Evolutionary conservation across 371 early-diverging fungal species (phyloP), one percentile per base, ranked within the genome.

Genomic region (Haplosporangium sp.): DNA sequence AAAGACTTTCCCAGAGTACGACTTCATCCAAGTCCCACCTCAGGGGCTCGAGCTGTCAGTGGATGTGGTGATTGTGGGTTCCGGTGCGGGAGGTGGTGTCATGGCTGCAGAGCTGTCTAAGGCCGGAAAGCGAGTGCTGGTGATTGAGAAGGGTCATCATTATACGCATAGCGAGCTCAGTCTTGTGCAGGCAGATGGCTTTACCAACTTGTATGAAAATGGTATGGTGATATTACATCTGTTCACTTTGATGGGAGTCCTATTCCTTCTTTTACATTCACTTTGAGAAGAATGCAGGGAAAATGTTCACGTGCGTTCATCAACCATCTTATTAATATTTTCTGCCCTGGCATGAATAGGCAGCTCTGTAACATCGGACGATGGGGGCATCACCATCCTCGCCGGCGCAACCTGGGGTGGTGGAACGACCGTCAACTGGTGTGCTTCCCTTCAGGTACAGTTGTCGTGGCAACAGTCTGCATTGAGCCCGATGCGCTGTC

Each of bases 1-100:
- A 11, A 70, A 79, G 56, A 66, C 46, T 18, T 81, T 81, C 38
- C 82, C 83, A 1, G 37, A 55, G 0, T 82, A 82, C 21, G 80
- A 84, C 43, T 80, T 86, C 71, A 65, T 81, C 16, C 36, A 74
- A 20, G 73, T 79, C 5, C 66, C 77, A 0, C 66, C 59, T 1
- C 68, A 83, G 23, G 72, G 77, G 8, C 62, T 82, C 8, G 79
- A 76, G 7, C 81, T 88, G 51, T 58, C 69, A 14, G 76, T 63
- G 23, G 94, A 94, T 67, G 91, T 86, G 4, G 90, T 93, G 18
- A 81, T 94, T 43, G 81, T 94, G 45, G 94, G 94, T 1, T 89
- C 89, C 10, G 94, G 94, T 51, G 89, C 90, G 42, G 94, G 94
- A 55, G 94, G 94, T 43, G 93, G 94, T 38, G 89, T 91, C 13